Percentiles rank a stretch among this genome's conserved stretches.
Evolutionary conservation across 2,329 filamentous ascomycete genomes (phyloP).

Genomic region (Monilinia polystroma): DNA sequence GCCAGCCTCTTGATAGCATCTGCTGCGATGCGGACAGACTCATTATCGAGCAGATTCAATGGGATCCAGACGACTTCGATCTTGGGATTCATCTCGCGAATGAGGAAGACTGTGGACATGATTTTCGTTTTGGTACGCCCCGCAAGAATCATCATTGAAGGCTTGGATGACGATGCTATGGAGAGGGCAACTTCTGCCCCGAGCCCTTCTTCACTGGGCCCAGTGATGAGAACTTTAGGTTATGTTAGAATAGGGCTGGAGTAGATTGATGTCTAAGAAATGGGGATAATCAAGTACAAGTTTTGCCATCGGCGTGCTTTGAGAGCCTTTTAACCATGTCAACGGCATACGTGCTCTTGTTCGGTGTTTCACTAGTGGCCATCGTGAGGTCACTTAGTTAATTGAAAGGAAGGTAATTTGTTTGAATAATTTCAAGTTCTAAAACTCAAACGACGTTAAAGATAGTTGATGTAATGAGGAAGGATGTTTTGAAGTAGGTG

Average conservation of each 20-base stretch:
- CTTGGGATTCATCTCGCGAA: neutral
- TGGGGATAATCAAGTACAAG: neutral
- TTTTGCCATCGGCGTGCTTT: conserved; percentile 8
- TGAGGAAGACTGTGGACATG: neutral
- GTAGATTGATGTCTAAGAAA: neutral
- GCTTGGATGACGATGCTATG: conserved; percentile 3
- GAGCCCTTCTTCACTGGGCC: neutral
- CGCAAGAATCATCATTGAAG: conserved; percentile 11
- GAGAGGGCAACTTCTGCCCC: conserved; percentile 11
- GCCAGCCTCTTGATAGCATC: conserved; percentile 33
- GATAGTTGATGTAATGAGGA: neutral
- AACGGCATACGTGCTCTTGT: conserved; percentile 3
- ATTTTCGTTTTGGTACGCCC: neutral
- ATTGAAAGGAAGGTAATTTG: neutral
- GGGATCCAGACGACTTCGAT: neutral
- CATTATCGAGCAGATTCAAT: neutral
- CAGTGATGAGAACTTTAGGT: conserved; percentile 1
- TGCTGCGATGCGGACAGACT: neutral
- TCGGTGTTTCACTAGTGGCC: neutral
- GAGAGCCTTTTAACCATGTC: neutral
- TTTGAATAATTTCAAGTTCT: neutral
- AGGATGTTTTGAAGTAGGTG: no score
- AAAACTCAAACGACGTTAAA: neutral
- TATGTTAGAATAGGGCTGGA: neutral
- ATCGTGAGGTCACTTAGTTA: neutral